Evolutionary conservation across 495 filamentous ascomycete genomes (phyloP).

Genomic region (Apodospora peruviana): DNA sequence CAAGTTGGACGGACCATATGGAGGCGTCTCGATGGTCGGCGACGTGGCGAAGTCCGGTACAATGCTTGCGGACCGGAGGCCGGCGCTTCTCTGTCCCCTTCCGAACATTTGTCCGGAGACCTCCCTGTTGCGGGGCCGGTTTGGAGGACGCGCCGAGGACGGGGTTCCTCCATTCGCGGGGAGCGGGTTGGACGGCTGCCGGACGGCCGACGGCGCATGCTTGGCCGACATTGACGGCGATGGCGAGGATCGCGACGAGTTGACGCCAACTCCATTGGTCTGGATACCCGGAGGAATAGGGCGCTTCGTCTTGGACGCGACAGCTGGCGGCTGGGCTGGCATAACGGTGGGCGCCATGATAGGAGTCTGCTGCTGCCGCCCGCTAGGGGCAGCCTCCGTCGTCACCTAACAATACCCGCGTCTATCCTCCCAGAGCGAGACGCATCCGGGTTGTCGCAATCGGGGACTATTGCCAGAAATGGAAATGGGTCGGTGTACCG

Average conservation of each 20-base stretch:
- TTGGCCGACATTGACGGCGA: slow-evolving; percentile 63
- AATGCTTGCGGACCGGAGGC: slow-evolving; percentile 39
- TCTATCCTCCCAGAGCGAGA: neutral
- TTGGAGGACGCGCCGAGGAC: slow-evolving; percentile 41
- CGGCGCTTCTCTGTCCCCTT: slow-evolving; percentile 37
- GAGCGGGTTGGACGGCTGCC: slow-evolving; percentile 33
- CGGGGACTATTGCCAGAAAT: too few relatives aligned
- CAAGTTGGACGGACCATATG: slow-evolving; percentile 36
- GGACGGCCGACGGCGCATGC: slow-evolving; percentile 43
- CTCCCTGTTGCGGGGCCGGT: slow-evolving; percentile 50
- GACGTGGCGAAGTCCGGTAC: slow-evolving; percentile 31
- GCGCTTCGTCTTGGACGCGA: slow-evolving; percentile 66
- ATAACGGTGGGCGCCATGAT: slow-evolving; percentile 41
- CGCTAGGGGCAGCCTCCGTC: neutral
- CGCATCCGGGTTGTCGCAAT: neutral
- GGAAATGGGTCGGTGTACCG: too few relatives aligned
- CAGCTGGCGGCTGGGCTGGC: slow-evolving; percentile 29
- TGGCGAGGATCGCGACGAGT: slow-evolving; percentile 54
- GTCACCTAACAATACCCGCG: neutral
- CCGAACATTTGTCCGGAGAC: slow-evolving; percentile 26
- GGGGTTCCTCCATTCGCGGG: slow-evolving; percentile 31
- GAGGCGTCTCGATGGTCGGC: slow-evolving; percentile 36
- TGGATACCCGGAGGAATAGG: slow-evolving; percentile 64
- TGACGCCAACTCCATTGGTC: slow-evolving; percentile 55
- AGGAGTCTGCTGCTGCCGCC: slow-evolving; percentile 7